Evolutionary conservation across 2,329 filamentous ascomycete genomes (phyloP).

Genomic region (Exserohilum turcica): DNA sequence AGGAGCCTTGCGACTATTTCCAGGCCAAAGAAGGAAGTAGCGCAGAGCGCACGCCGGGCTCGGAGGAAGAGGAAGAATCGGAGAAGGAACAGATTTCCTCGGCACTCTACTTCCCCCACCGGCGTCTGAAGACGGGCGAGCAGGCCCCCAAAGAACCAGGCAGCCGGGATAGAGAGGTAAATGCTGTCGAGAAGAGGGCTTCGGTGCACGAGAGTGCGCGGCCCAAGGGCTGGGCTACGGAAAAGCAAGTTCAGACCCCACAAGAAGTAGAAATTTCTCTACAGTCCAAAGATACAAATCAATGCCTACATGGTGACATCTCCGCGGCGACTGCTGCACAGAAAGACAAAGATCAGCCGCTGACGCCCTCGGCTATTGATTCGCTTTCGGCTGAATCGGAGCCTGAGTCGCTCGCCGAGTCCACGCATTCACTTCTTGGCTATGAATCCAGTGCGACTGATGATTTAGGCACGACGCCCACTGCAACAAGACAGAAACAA

Average conservation of each 20-base stretch:
- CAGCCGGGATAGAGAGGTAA: slow-evolving; percentile 32
- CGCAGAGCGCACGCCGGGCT: slow-evolving; percentile 34
- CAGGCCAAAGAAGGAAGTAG: slow-evolving; percentile 24
- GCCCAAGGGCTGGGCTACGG: slow-evolving; percentile 34
- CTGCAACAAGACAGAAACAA: slow-evolving; percentile 38
- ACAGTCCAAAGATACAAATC: slow-evolving; percentile 64
- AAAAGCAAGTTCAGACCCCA: slow-evolving; percentile 41
- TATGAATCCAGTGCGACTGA: slow-evolving; percentile 62
- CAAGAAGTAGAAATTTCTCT: slow-evolving; percentile 67
- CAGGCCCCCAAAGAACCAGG: slow-evolving; percentile 34
- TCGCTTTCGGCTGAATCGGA: slow-evolving; percentile 49
- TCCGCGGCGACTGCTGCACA: slow-evolving; percentile 48
- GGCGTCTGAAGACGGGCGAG: slow-evolving; percentile 56
- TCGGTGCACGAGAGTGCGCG: slow-evolving; percentile 36
- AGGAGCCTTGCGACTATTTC: slow-evolving; percentile 39
- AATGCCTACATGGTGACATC: slow-evolving; percentile 65
- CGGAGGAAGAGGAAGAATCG: slow-evolving; percentile 62
- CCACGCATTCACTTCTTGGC: slow-evolving; percentile 51
- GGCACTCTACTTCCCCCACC: slow-evolving; percentile 80
- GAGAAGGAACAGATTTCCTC: slow-evolving; percentile 88
- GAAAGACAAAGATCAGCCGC: slow-evolving; percentile 49
- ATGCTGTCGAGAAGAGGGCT: slow-evolving; percentile 31
- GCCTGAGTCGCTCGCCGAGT: slow-evolving; percentile 50
- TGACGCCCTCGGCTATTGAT: slow-evolving; percentile 33
- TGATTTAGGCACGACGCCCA: slow-evolving; percentile 53